phyloP scores from a whole-genome alignment of 2,329 filamentous ascomycete genomes.

The Fusarium sarcochroum region DNA sequence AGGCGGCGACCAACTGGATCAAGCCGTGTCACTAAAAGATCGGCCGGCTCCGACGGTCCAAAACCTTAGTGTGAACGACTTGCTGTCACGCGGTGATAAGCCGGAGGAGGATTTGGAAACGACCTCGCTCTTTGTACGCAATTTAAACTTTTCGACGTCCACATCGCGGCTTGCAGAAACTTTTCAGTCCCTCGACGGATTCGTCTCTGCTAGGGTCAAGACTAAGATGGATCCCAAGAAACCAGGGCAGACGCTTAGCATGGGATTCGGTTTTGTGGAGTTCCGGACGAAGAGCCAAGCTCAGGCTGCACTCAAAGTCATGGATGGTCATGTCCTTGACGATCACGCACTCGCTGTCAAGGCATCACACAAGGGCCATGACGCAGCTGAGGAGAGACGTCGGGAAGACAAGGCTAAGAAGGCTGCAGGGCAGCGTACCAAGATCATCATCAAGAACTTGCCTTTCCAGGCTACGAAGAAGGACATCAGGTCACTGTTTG shows the following conservation, averaged over 20 bases:
- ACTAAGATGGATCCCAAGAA: slow-evolving; percentile 95
- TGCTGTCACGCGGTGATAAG: slow-evolving; percentile 71
- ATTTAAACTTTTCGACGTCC: slow-evolving; percentile 92
- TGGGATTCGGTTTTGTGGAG: slow-evolving; percentile 97
- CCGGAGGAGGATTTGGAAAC: slow-evolving; percentile 71
- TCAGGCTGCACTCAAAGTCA: slow-evolving; percentile 82
- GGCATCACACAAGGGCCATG: slow-evolving; percentile 86
- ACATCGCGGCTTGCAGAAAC: slow-evolving; percentile 80
- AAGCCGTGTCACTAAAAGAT: slow-evolving; percentile 52
- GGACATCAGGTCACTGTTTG: slow-evolving; percentile 87
- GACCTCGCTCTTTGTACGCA: slow-evolving; percentile 91
- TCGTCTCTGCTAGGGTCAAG: slow-evolving; percentile 90
- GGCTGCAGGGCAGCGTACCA: slow-evolving; percentile 80
- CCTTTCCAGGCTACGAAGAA: slow-evolving; percentile 96
- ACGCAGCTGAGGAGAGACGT: slow-evolving; percentile 88
- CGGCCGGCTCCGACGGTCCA: slow-evolving; percentile 60
- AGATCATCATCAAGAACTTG: slow-evolving; percentile 98
- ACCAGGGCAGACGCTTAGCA: slow-evolving; percentile 88
- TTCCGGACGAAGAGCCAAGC: slow-evolving; percentile 85
- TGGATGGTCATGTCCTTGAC: slow-evolving; percentile 91
- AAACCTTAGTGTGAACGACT: slow-evolving; percentile 77
- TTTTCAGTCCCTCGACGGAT: slow-evolving; percentile 87
- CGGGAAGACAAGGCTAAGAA: slow-evolving; percentile 89
- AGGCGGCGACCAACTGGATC: slow-evolving; percentile 50
- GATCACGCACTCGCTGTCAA: slow-evolving; percentile 88